These are phyloP conservation scores for Citrus australasica DNA, from an alignment of 345 rosid genomes.

Conservation along the genomic window DNA sequence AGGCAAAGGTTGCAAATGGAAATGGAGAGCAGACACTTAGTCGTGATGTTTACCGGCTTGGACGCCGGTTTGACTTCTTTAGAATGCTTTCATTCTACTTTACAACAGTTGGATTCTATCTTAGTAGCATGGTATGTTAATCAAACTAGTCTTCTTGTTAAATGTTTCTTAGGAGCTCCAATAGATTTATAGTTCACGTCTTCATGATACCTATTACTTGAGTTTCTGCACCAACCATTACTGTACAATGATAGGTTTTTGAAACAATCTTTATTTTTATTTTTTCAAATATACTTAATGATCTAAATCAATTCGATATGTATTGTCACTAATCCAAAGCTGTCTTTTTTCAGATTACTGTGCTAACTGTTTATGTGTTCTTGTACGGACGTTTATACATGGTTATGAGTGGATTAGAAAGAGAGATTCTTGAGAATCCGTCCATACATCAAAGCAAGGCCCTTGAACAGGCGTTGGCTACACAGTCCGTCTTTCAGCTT, in stretches of 20 bases:
- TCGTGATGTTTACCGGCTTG: constrained; percentile 94
- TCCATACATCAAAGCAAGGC: constrained; percentile 61
- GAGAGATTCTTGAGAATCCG: constrained; percentile 56
- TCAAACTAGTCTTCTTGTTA: not conserved
- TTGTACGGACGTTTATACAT: constrained; percentile 90
- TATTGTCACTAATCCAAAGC: not conserved
- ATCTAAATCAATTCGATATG: not conserved
- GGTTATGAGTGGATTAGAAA: constrained; percentile 90
- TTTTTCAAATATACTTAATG: not conserved
- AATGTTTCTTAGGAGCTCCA: not conserved
- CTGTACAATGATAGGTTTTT: not conserved
- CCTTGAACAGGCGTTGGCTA: constrained; percentile 82
- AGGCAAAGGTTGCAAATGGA: constrained; percentile 96
- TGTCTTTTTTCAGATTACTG: constrained; percentile 61
- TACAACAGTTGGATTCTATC: constrained; percentile 95
- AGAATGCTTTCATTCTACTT: constrained; percentile 99
- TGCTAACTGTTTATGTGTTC: constrained; percentile 79
- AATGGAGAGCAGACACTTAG: constrained; percentile 99
- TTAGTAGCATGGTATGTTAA: constrained; percentile 83
- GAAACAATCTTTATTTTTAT: not conserved
- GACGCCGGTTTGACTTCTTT: constrained; percentile 88
- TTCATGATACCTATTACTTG: not conserved
- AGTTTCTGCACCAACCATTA: not conserved
- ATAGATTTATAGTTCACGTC: not conserved
- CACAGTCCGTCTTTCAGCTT: constrained; percentile 81